These are phyloP conservation scores for Macrocybe gigantea DNA, from an alignment of 768 basidiomycete species.

Conservation along the genomic window DNA sequence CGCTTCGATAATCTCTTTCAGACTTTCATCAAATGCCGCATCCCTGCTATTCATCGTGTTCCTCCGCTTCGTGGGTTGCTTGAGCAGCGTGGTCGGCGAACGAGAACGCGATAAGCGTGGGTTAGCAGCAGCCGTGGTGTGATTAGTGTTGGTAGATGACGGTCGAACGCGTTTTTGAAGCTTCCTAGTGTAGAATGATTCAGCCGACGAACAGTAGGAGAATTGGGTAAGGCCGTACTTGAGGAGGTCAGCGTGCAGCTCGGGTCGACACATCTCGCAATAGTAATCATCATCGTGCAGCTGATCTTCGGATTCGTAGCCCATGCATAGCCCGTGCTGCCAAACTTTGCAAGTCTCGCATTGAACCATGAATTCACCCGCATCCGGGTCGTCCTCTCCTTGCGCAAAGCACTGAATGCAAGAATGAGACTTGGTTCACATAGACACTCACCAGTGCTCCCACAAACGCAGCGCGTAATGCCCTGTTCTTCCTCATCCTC, in stretches of 20 bases:
- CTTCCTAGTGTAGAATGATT: slow-evolving; percentile 39
- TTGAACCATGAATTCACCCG: slow-evolving; percentile 95
- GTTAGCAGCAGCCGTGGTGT: slow-evolving; percentile 34
- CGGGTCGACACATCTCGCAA: slow-evolving; percentile 90
- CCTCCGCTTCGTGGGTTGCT: slow-evolving; percentile 76
- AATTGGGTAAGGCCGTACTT: slow-evolving; percentile 45
- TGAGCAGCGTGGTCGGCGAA: slow-evolving; percentile 53
- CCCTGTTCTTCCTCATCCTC: slow-evolving; percentile 53
- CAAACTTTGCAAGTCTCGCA: slow-evolving; percentile 97
- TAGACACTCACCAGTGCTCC: slow-evolving; percentile 58
- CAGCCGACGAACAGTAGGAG: slow-evolving; percentile 9
- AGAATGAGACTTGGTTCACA: slow-evolving; percentile 4
- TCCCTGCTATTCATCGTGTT: slow-evolving; percentile 99
- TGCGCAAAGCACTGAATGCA: slow-evolving; percentile 8
- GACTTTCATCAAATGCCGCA: slow-evolving; percentile 86
- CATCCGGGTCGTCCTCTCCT: slow-evolving; percentile 71
- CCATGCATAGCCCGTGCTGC: slow-evolving; percentile 98
- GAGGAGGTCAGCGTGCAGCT: slow-evolving; percentile 75
- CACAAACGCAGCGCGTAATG: slow-evolving; percentile 83
- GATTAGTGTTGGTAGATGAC: slow-evolving; percentile 58
- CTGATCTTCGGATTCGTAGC: slow-evolving; percentile 72
- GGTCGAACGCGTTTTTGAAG: slow-evolving; percentile 58
- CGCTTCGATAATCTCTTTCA: slow-evolving; percentile 70
- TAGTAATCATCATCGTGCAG: slow-evolving; percentile 80
- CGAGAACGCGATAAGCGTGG: slow-evolving; percentile 71